Conservation (phyloP, 805 yeast genomes). For the Kodamaea nitidulidarum region DNA sequence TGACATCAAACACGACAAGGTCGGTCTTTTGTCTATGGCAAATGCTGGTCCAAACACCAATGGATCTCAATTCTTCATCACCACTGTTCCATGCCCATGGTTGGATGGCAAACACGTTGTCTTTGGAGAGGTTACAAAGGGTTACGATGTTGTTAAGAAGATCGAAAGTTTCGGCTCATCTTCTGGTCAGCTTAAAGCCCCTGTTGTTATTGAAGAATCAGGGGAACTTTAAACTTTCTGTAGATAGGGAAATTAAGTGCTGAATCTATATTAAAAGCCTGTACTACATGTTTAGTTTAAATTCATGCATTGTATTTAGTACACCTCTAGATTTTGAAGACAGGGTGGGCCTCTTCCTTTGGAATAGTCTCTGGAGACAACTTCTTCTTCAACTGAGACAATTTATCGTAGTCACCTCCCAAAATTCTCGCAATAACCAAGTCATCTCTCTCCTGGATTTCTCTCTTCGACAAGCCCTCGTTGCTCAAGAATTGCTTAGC, state of each 20-base stretch:
- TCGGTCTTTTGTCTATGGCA: conserved; percentile 88
- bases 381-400: conserved; percentile 54
- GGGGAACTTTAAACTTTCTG: conserved; percentile 17
- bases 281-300: neutral
- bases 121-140: conserved; percentile 25
- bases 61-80: conserved; percentile 87
- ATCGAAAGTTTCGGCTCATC: conserved; percentile 22
- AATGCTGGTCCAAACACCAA: conserved; percentile 91
- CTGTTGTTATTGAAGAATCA: conserved; percentile 25
- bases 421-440: conserved; percentile 76
- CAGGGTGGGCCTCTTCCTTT: conserved; percentile 30
- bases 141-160: conserved; percentile 23
- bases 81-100: conserved; percentile 50
- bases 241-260: no score
- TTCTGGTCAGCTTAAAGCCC: conserved; percentile 16
- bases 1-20: conserved; percentile 64
- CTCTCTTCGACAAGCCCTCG: conserved; percentile 50
- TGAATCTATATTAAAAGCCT: no score
- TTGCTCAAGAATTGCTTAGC: conserved; percentile 53
- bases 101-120: conserved; percentile 26
- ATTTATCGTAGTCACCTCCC: conserved; percentile 78
- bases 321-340: conserved; percentile 28
- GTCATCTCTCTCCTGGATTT: conserved; percentile 65
- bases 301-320: conserved; percentile 4
- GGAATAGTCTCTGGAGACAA: conserved; percentile 37